Percentiles rank a stretch among this genome's conserved stretches.
Evolutionary conservation across 441 rosid species (phyloP).

Genomic region (Dalechampia spathulata): DNA sequence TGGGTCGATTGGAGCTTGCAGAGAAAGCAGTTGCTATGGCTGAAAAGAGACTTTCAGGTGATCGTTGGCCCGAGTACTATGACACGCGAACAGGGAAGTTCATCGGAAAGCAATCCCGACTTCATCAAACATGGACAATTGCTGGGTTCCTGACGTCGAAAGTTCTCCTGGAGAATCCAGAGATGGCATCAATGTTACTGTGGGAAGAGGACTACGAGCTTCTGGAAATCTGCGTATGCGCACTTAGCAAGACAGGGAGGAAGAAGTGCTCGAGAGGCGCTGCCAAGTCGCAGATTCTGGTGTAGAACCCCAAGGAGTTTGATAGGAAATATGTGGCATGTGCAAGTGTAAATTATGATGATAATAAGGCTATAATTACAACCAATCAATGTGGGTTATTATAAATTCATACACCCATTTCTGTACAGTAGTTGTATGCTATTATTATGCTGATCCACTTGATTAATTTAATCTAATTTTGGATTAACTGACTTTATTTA

Average conservation of each 20-base stretch:
- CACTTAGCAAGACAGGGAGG: conserved; percentile 63
- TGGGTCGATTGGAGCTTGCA: conserved; percentile 75
- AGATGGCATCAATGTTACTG: conserved; percentile 66
- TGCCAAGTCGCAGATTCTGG: conserved; percentile 87
- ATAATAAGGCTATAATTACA: too few species aligned
- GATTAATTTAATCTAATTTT: too few species aligned
- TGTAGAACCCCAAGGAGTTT: too few species aligned
- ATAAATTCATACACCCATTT: too few species aligned
- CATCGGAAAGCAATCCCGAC: conserved; percentile 80
- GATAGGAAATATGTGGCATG: too few species aligned
- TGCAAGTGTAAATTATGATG: too few species aligned
- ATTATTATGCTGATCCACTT: too few species aligned
- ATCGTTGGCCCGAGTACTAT: conserved; percentile 90
- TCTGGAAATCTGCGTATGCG: conserved; percentile 82
- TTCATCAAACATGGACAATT: conserved; percentile 89
- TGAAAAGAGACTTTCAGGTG: conserved; percentile 62
- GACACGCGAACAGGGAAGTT: conserved; percentile 80
- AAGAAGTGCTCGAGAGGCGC: conserved; percentile 87
- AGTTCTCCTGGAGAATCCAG: conserved; percentile 70
- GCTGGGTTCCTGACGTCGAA: conserved; percentile 80
- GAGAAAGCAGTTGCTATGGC: conserved; percentile 70
- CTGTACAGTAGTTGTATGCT: too few species aligned
- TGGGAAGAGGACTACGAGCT: conserved; percentile 97
- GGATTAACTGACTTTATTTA: too few species aligned
- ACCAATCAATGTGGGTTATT: too few species aligned